phyloP scores from a whole-genome alignment of 495 filamentous ascomycete genomes.

The Penicillium desertorum region DNA sequence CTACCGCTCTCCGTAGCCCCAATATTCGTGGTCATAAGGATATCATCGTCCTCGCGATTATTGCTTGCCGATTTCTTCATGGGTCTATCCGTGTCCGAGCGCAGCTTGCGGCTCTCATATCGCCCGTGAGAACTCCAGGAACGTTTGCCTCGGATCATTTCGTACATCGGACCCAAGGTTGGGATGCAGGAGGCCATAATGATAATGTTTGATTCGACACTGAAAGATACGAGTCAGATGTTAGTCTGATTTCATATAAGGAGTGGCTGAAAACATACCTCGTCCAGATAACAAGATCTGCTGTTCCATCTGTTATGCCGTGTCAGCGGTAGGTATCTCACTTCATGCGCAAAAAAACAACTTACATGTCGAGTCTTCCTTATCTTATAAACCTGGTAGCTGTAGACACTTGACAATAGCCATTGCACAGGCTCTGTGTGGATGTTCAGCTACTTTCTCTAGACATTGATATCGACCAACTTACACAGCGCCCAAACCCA shows the following conservation, averaged over 20 bases:
- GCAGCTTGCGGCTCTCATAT: conserved; percentile 7
- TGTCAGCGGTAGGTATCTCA: neutral
- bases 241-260: neutral
- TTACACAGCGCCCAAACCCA: conserved; percentile 43
- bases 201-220: conserved; percentile 48
- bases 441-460: neutral
- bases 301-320: conserved; percentile 23
- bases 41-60: neutral
- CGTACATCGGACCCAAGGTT: conserved; percentile 43
- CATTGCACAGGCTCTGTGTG: conserved; percentile 21
- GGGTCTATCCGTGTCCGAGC: conserved; percentile 1
- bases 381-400: conserved; percentile 34
- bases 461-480: conserved; percentile 2
- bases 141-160: conserved; percentile 30
- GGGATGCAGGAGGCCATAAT: conserved; percentile 53
- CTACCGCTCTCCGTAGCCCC: conserved; percentile 13
- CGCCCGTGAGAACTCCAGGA: conserved; percentile 12
- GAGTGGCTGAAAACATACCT: conserved; percentile 27
- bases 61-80: neutral
- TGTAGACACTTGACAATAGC: conserved; percentile 44
- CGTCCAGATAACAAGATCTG: conserved; percentile 47
- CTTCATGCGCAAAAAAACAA: neutral
- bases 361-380: conserved; percentile 43
- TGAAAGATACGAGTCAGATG: conserved; percentile 12
- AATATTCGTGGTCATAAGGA: conserved; percentile 14